Evolutionary conservation across 208 protist species (phyloP), one percentile per base, ranked within the genome.

Genomic region (Trypanosoma theileri): DNA sequence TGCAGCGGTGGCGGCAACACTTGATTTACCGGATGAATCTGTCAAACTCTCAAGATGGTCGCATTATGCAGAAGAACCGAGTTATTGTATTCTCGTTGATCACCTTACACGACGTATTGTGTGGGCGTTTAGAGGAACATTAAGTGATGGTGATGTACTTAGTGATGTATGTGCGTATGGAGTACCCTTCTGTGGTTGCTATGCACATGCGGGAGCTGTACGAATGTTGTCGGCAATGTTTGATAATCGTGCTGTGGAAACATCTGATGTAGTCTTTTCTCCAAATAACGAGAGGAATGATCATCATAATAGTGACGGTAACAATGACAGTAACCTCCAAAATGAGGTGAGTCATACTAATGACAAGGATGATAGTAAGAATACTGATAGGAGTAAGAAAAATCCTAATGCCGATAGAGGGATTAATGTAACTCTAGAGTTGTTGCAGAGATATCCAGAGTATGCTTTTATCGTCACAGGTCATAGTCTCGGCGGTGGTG

Each of bases 391-490:
- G 48, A 3, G 65, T 31, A 53, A 64, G 11, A 1, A 24, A n/a
- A 26, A 50, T 3, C 26, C 17, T 63, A 19, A 28, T 14, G 1
- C 58, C 16, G n/a, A 56, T 73, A n/a, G 46, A 69, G 48, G 44
- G 58, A 22, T 58, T 63, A 35, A 46, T 58, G 22, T 42, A 21
- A 10, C 45, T 19, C 19, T 13, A 8, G 31, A 31, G 24, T 26
- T 58, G 28, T 28, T 14, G 42, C 41, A 31, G 26, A 48, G 58
- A 48, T 69, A 83, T 40, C 80, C 85, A 4, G 65, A 70, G 9
- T 91, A 88, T 66, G 41, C 65, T n/a, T 79, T 91, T 50, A 46
- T 88, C 65, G 70, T 88, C 68, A 91, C 85, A 3, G 85, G 85
- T 8, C 85, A 91, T 71, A 86, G 80, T n/a, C 80, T 91, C 14